Conservation (phyloP, 2,329 filamentous ascomycete species). For the Fusarium temperatum region DNA sequence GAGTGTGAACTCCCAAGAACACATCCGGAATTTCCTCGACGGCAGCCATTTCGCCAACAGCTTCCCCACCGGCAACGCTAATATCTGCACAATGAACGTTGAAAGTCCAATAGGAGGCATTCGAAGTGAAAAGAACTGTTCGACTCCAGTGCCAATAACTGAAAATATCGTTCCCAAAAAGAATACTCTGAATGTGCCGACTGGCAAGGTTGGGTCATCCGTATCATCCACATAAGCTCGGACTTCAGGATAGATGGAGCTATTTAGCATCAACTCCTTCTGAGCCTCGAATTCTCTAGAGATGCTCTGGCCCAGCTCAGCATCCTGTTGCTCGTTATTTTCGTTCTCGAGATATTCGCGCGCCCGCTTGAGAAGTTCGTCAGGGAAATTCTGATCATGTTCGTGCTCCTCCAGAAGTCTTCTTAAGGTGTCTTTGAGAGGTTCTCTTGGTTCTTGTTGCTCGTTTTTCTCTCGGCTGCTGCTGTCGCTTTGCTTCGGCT, state of each 20-base stretch:
- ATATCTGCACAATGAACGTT: constrained; percentile 52
- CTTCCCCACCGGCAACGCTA: constrained; percentile 51
- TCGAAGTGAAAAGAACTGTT: constrained; percentile 53
- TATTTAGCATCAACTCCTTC: constrained; percentile 44
- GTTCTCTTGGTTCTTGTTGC: background rate
- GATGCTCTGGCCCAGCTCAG: constrained; percentile 25
- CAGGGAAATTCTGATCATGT: constrained; percentile 59
- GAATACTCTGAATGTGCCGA: constrained; percentile 54
- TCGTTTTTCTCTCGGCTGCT: background rate
- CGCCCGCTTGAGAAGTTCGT: constrained; percentile 52
- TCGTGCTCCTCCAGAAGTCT: constrained; percentile 52
- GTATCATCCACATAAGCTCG: constrained; percentile 55
- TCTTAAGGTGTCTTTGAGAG: constrained; percentile 10
- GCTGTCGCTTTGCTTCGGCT: background rate
- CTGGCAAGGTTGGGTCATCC: constrained; percentile 52
- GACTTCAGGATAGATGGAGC: constrained; percentile 54
- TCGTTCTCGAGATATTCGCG: constrained; percentile 48
- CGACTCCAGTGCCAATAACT: constrained; percentile 28
- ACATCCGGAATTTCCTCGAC: background rate
- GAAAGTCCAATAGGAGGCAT: constrained; percentile 52
- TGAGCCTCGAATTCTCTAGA: constrained; percentile 34
- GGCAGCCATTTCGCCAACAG: constrained; percentile 43
- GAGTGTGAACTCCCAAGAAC: constrained; percentile 42
- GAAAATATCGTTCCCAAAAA: constrained; percentile 51
- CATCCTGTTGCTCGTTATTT: constrained; percentile 6